Base-by-base conservation (phyloP, 805 yeast genomes). In the Hanseniaspora occidentalis region DNA sequence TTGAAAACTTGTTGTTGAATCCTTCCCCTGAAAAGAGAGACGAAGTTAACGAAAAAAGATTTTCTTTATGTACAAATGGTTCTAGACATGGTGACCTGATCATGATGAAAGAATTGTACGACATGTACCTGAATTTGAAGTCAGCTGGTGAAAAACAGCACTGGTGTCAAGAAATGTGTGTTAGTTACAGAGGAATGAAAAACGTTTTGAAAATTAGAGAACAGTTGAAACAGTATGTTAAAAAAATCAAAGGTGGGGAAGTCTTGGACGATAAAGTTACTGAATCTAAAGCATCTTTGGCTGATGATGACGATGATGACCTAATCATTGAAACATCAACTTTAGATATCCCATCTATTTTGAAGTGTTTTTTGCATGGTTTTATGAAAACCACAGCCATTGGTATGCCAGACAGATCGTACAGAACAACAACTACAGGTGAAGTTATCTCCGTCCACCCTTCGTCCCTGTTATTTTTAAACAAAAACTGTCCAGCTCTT, bases 331-430 rank as follows among this genome's bases (percentile, higher is more conserved):
- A 51, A 17, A 57, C 44, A 3, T 55, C 41, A 43, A 60, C 70
- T 33, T 44, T 75, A 33, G 79, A 79, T 47, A 68, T 74, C 24
- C 70, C 78, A 14, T 51, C 64, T 2, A 68, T 89, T 7, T 63
- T 89, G 41, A 83, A 84, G 56, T 73, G 94, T 20, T 92, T 92
- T 58, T 62, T 92, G 31, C 67, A 69, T 29, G 98, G 99, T 0
- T 89, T 71, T 50, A 71, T 84, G n/a, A 70, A 79, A 37, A 88
- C 89, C 57, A 79, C 95, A 0, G 98, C 98, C 0, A 74, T 92
- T 16, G 95, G 96, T 9, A 75, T 84, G 76, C 95, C 97, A 0
- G 97, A 92, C 58, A 70, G 96, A 52, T 81, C 95, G 3, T 92
- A 79, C 62, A 69, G 94, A 54, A 86, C 97, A 0, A 79, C 86